A percentile compares a stretch with the other conserved stretches of the same genome.
Evolutionary conservation across 768 basidiomycete species (phyloP).

Genomic region (Tubosaeta sp.): DNA sequence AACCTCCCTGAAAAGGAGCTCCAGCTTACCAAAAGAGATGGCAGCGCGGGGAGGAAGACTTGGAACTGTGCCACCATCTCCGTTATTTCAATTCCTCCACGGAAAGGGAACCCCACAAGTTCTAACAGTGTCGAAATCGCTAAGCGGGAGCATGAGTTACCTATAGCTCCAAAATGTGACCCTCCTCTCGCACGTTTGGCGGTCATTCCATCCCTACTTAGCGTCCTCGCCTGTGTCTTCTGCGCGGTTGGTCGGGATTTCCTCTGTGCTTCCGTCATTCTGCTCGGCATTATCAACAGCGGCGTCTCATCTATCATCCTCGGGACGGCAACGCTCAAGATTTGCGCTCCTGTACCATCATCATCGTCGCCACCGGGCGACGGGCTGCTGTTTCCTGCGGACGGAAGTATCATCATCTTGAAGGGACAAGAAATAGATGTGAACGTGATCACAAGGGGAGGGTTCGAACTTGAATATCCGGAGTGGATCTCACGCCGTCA

Average conservation of each 20-base stretch:
- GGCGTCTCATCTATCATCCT: conserved; percentile 28
- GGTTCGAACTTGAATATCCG: conserved; percentile 27
- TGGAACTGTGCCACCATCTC: conserved; percentile 13
- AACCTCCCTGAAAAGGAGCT: neutral
- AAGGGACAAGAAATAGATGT: conserved; percentile 27
- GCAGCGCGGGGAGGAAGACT: conserved; percentile 8
- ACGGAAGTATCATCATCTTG: conserved; percentile 23
- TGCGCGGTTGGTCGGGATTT: conserved; percentile 21
- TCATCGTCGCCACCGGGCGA: conserved; percentile 25
- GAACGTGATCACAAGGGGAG: conserved; percentile 30
- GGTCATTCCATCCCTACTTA: conserved; percentile 22
- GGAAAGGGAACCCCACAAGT: neutral
- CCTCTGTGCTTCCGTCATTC: conserved; percentile 28
- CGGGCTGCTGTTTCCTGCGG: conserved; percentile 22
- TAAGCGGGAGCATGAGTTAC: neutral
- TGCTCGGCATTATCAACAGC: conserved; percentile 29
- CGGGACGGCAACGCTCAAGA: conserved; percentile 23
- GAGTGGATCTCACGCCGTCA: neutral
- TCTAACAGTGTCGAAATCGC: neutral
- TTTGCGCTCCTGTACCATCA: conserved; percentile 24
- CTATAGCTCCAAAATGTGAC: conserved; percentile 5
- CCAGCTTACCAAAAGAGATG: neutral
- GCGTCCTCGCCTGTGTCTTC: conserved; percentile 16
- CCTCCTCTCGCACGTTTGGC: conserved; percentile 12
- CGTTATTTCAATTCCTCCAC: conserved; percentile 11